A percentile compares a stretch with the other conserved stretches of the same genome.
These are phyloP conservation scores for Macrolepiota albuminosa DNA, from an alignment of 768 basidiomycete genomes.

Conservation along the genomic window DNA sequence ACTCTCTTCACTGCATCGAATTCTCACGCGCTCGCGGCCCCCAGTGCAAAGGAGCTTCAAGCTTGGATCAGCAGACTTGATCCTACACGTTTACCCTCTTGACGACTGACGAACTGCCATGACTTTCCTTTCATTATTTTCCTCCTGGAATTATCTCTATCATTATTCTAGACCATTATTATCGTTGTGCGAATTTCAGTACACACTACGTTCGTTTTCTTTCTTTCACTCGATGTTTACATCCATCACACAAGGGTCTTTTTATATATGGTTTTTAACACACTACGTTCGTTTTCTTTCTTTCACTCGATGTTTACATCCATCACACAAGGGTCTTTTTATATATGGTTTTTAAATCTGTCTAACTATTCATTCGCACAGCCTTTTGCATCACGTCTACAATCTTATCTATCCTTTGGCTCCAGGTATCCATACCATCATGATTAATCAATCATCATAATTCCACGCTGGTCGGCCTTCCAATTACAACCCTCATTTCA, in stretches of 20 bases:
- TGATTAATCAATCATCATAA: slow-evolving; percentile 9
- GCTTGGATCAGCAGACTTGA: slow-evolving; percentile 85
- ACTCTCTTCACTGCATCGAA: slow-evolving; percentile 91
- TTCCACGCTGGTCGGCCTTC: slow-evolving; percentile 5
- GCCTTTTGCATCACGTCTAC: slow-evolving; percentile 5
- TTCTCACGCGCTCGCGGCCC: slow-evolving; percentile 84
- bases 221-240: slow-evolving; percentile 7
- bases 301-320: slow-evolving; percentile 6
- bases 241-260: slow-evolving; percentile 4
- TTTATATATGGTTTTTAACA: slow-evolving; percentile 10
- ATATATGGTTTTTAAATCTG: slow-evolving; percentile 10
- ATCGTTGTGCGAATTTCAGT: slow-evolving; percentile 1
- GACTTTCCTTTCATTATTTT: slow-evolving; percentile 2
- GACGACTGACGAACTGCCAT: slow-evolving; percentile 14
- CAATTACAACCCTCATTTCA: neutral
- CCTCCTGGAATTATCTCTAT: slow-evolving; percentile 5
- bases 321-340: slow-evolving; percentile 4
- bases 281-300: slow-evolving; percentile 7
- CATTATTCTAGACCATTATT: slow-evolving; percentile 1
- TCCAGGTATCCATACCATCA: slow-evolving; percentile 7
- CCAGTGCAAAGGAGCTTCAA: slow-evolving; percentile 75
- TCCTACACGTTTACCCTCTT: slow-evolving; percentile 62
- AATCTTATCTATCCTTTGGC: neutral
- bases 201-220: slow-evolving; percentile 6
- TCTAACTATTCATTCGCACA: slow-evolving; percentile 4